Conservation (phyloP, 2,329 filamentous ascomycete species). For the Pseudogymnoascus verrucosus region DNA sequence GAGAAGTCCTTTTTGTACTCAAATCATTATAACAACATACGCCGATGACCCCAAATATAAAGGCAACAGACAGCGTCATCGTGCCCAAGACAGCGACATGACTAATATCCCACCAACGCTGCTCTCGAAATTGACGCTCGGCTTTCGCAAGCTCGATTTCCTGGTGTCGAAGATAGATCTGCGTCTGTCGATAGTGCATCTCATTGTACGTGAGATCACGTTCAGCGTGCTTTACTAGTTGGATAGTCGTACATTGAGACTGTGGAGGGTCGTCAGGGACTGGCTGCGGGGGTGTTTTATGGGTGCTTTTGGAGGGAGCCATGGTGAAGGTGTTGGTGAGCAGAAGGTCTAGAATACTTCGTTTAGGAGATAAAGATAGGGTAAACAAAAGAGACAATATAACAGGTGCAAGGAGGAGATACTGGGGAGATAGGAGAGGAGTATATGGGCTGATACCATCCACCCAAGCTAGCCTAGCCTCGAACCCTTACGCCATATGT, state of each 20-base stretch:
- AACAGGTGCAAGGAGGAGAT: not conserved
- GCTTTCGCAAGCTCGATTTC: not conserved
- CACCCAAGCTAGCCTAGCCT: not conserved
- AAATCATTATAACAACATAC: not conserved
- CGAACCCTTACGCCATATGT: not conserved
- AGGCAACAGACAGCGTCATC: not conserved
- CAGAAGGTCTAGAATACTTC: not conserved
- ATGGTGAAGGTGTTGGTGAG: not conserved
- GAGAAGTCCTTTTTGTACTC: not conserved
- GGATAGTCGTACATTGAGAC: not conserved
- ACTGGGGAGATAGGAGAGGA: not conserved
- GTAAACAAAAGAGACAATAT: not conserved
- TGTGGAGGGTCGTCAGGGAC: not conserved
- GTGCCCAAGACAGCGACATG: not conserved
- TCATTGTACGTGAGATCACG: not conserved
- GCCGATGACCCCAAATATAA: not conserved
- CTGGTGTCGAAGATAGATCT: not conserved
- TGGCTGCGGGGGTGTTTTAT: not conserved
- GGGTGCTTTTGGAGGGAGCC: not conserved
- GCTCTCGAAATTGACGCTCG: not conserved
- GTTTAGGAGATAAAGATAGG: not conserved
- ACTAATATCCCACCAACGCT: not conserved
- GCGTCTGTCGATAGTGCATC: not conserved
- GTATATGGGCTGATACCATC: not conserved
- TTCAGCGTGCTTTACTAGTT: not conserved